Evolutionary conservation across 78 protist species (phyloP), one percentile per base, ranked within the genome.

Genomic region (Speleostelium caveatum): DNA sequence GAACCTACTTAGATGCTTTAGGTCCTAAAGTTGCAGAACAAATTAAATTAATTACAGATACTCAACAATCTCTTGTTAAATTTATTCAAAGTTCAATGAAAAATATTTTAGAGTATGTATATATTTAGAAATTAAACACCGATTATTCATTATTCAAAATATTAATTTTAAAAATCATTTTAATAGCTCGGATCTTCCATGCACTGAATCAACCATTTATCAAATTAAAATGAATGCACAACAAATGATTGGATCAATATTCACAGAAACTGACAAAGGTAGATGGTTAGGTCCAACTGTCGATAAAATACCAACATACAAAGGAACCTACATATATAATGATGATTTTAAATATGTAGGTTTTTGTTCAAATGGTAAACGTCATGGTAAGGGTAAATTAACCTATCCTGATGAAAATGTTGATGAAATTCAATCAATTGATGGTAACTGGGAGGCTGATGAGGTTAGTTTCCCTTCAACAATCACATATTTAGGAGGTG

Each of bases 241-340:
- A 35, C 49, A 22, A 21, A 35, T 65, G 17, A 65, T 65, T 36
- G 72, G 72, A 8, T 35, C 24, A 65, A 19, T 35, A 65, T 0
- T 22, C 2, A 73, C 79, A n/a, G 58, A 49, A 12, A 75, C 67
- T 42, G 65, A 28, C 4, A 33, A 14, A 0, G 86, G 67, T 16
- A 32, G 10, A 55, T 75, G 86, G 86, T 45, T 62, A 3, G 86
- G 86, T 6, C 73, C 86, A 45, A 45, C 38, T 21, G 45, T 75
- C 26, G 4, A 58, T 19, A 19, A 19, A 21, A 16, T 75, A 30
- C 86, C 86, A 75, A 65, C 61, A 3, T 75, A 75, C 33, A 32
- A 28, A 32, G 86, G 86, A 28, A 49, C 21, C 7, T 75, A 75
- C 21, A 75, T 3, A n/a, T 75, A 28, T 19, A 26, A 14, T 0